Evolutionary conservation across 2,329 filamentous ascomycete species (phyloP).

Genomic region (Pseudopyricularia cyperi): DNA sequence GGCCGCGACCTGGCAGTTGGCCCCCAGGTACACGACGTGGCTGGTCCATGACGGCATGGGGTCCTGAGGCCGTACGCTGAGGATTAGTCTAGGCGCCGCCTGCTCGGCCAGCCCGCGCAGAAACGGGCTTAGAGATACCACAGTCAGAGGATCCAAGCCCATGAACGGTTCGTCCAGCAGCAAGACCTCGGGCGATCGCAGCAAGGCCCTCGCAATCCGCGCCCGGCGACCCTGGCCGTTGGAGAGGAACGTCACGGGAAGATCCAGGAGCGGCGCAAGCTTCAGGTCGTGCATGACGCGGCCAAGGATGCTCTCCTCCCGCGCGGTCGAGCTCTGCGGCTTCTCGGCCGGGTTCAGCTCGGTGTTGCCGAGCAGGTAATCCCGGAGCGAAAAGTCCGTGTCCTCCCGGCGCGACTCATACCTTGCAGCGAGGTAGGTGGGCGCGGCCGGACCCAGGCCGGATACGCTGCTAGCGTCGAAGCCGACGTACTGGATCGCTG

Average conservation of each 20-base stretch:
- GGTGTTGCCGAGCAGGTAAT: constrained; percentile 74
- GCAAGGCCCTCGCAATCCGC: constrained; percentile 73
- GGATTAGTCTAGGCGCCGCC: constrained; percentile 56
- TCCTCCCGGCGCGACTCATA: constrained; percentile 82
- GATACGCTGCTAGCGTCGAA: constrained; percentile 58
- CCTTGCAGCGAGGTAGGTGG: constrained; percentile 74
- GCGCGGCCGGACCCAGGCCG: constrained; percentile 38
- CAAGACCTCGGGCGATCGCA: constrained; percentile 67
- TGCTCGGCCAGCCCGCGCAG: constrained; percentile 54
- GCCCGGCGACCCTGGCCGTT: constrained; percentile 86
- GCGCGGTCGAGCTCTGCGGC: constrained; percentile 16
- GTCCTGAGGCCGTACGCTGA: constrained; percentile 77
- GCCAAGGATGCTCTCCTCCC: constrained; percentile 34
- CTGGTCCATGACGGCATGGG: constrained; percentile 82
- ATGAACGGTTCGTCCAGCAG: constrained; percentile 92
- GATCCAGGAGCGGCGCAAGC: constrained; percentile 54
- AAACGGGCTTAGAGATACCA: constrained; percentile 57
- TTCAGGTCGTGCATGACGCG: constrained; percentile 58
- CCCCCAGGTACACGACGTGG: constrained; percentile 61
- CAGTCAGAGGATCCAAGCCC: constrained; percentile 80
- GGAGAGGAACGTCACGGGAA: constrained; percentile 81
- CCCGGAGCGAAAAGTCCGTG: constrained; percentile 71
- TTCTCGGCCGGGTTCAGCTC: constrained; percentile 62
- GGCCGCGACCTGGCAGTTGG: constrained; percentile 49
- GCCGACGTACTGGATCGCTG: constrained; percentile 78